Evolutionary conservation across 345 rosid species (phyloP), one percentile per base, ranked within the genome.

Genomic region (Populus ilicifolia): DNA sequence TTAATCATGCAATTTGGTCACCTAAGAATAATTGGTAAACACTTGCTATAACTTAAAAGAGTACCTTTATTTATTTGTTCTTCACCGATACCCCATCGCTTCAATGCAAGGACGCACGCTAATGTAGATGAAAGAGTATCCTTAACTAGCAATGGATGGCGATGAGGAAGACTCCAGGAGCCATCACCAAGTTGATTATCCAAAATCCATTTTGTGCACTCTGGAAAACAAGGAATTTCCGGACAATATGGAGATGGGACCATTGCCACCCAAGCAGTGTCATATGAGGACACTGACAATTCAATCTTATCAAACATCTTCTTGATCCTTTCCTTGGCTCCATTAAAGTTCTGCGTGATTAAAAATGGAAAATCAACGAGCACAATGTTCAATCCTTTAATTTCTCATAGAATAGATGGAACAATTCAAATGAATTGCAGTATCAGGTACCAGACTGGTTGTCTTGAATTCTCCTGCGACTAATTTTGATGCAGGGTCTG

Each of bases 261-360:
- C 99, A 93, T 95, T 48, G 99, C 96, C 44, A 93, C 90, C 97
- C 98, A 93, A 59, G 97, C 96, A 80, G 96, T 94, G 83, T 94
- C 98, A 62, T 91, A 93, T 0, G 97, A 83, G 35, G 98, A 94
- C 67, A 87, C 84, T 25, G 95, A 89, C 33, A 91, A 88, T 69
- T 90, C 91, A 70, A 86, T 81, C 76, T 86, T 82, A 69, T 82
- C 79, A 73, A 94, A 90, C 93, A 94, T 80, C 65, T 83, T 83
- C 88, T 82, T 88, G 52, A 89, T 81, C 59, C 80, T 89, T 77
- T 89, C 91, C 82, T 80, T 89, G 21, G 87, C 76, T 69, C 76
- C 82, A 78, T 87, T 85, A 59, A 83, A 80, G 41, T 78, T 41
- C 92, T 89, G 87, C 39, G 77, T 27, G 71, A 7, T 71, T 48